Evolutionary conservation across 305 asterid genomes (phyloP).

Genomic region (Solanum hybrid): DNA sequence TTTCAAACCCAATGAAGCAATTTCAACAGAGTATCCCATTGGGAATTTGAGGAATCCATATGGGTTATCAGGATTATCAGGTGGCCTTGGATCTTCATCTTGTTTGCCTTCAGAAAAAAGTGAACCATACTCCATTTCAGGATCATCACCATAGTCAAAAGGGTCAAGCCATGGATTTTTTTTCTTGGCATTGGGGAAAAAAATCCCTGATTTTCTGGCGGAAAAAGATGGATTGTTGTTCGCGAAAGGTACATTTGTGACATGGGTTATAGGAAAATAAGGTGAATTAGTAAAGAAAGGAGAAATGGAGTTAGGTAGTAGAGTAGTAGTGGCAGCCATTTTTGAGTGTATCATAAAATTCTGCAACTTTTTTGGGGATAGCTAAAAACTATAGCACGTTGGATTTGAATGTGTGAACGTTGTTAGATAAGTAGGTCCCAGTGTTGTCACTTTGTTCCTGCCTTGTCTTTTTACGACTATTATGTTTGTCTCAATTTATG

Average conservation of each 20-base stretch:
- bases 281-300: slow-evolving; percentile 23
- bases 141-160: slow-evolving; percentile 68
- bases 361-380: neutral
- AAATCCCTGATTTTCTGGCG: slow-evolving; percentile 14
- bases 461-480: neutral
- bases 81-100: slow-evolving; percentile 78
- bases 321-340: slow-evolving; percentile 47
- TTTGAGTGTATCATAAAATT: neutral
- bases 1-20: slow-evolving; percentile 62
- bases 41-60: slow-evolving; percentile 84
- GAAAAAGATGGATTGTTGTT: slow-evolving; percentile 2
- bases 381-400: slow-evolving; percentile 15
- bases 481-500: neutral
- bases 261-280: slow-evolving; percentile 21
- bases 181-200: slow-evolving; percentile 40
- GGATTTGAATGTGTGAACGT: slow-evolving; percentile 54
- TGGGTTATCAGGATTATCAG: slow-evolving; percentile 62
- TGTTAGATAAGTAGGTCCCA: slow-evolving; percentile 64
- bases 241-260: slow-evolving; percentile 19
- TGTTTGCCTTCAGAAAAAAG: slow-evolving; percentile 64
- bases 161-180: slow-evolving; percentile 73
- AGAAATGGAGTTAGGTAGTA: slow-evolving; percentile 36
- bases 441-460: neutral
- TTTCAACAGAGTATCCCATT: slow-evolving; percentile 55
- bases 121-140: slow-evolving; percentile 62